Evolutionary conservation across 1,284 basidiomycete genomes (phyloP), one percentile per base, ranked within the genome.

Genomic region (Cutaneotrichosporon sp.): DNA sequence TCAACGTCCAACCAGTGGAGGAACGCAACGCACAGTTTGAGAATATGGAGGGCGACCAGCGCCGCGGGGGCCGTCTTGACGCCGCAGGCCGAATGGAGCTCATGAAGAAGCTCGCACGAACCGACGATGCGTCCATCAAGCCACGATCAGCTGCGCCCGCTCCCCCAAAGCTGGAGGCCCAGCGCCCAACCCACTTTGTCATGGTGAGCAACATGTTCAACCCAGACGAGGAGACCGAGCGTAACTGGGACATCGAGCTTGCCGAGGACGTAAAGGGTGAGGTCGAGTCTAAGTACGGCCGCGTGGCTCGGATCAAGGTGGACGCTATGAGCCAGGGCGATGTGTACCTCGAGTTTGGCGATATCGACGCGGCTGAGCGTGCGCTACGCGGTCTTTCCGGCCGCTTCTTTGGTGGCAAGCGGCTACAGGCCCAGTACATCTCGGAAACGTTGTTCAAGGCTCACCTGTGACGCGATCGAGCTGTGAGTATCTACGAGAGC

Each of bases 71-170:
- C 79, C 82, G 62, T 38, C 63, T 94, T 79, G 94, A 94, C 78
- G 88, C 87, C 79, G 88, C 87, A 64, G 90, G 89, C 70, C 87
- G 92, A 77, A 90, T 93, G 80, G 89, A 90, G 76, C 87, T 97
- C 78, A 97, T 97, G 92, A 89, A 92, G 78, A 97, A 96, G 84
- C 87, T 97, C 81, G 90, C 92, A 71, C 90, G 92, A 79, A 63
- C 63, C 31, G 71, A 73, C 45, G 57, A 55, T 22, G 46, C 46
- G 4, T 29, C 31, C 19, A 32, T 7, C 49, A n/a, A n/a, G n/a
- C n/a, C n/a, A n/a, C n/a, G n/a, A n/a, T n/a, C n/a, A n/a, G 37
- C 20, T 32, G 27, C 42, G 6, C n/a, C 47, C 0, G 42, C 46
- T 9, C 35, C 86, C 41, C n/a, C n/a, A n/a, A 83, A 86, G 67